Base-by-base conservation (phyloP, 139 green algal species). In the Micractinium sp. region DNA sequence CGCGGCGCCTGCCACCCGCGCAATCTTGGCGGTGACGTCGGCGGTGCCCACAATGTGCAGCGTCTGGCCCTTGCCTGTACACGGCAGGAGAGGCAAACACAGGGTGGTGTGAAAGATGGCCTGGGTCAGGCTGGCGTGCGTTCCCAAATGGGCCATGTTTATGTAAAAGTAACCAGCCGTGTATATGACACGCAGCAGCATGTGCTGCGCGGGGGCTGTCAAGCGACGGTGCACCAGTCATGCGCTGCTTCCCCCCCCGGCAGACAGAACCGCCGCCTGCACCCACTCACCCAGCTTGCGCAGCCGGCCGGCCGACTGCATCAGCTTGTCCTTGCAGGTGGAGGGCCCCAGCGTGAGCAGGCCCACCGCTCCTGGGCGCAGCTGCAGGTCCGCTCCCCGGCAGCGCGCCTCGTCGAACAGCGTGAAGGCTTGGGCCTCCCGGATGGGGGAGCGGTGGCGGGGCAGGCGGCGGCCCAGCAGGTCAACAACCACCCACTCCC, bases 361-460 rank as follows among this genome's bases (percentile, higher is more conserved):
- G 23, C 91, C 94, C 39, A 92, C 87, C 0, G 94, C 93, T 19
- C 82, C 33, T 25, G 41, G 90, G 38, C 69, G 87, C 90, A 96
- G 89, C 88, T 93, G 74, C 71, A 93, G 85, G 83, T 88, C 86
- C 19, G 76, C 61, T n/a, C 87, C 90, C 16, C 83, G 81, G 92
- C 93, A 95, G 75, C 90, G 89, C 19, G 93, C 92, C 31, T 96
- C 93, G 60, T 96, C 93, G 77, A 89, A 95, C 2, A 96, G 78
- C 0, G 86, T 85, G 29, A 96, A 90, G 23, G 89, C 77, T 27
- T 96, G 87, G 9, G 61, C 31, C 84, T 96, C 91, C 1, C 74
- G 69, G 19, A 95, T 85, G 35, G 91, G 90, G 9, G 92, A 94
- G 53, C 23, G 22, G 18, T 86, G 13, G 35, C 74, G 85, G 0